Evolutionary conservation across 2,329 filamentous ascomycete species (phyloP).

Genomic region (Paecilomyces dactylethromorphus): DNA sequence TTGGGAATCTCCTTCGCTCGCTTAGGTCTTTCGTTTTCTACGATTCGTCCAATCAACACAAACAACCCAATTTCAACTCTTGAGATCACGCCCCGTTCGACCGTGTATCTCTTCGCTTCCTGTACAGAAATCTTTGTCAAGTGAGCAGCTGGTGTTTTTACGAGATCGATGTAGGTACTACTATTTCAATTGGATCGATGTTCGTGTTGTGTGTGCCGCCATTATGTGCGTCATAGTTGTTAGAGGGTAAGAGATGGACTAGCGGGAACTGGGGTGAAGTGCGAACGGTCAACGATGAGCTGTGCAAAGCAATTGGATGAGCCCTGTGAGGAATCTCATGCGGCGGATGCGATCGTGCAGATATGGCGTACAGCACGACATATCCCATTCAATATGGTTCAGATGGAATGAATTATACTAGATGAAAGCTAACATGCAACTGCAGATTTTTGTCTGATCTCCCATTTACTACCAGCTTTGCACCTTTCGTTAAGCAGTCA

Average conservation of each 20-base stretch:
- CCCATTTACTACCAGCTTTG: background rate
- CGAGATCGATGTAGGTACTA: conserved; percentile 22
- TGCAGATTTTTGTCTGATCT: background rate
- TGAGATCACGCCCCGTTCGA: conserved; percentile 1
- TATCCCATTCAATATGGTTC: too few species aligned
- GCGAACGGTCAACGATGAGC: background rate
- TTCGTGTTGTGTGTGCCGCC: background rate
- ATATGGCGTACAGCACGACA: too few species aligned
- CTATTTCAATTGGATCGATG: background rate
- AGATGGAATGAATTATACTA: too few species aligned
- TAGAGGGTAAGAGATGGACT: background rate
- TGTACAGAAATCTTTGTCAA: conserved; percentile 19
- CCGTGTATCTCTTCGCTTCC: conserved; percentile 7
- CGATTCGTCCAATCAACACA: background rate
- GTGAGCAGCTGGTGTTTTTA: conserved; percentile 20
- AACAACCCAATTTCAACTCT: conserved; percentile 1
- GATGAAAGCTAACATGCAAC: background rate
- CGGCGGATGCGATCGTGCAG: too few species aligned
- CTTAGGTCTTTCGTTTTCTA: conserved; percentile 3
- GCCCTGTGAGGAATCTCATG: too few species aligned
- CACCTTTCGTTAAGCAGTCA: background rate
- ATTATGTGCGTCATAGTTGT: background rate
- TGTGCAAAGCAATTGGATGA: background rate
- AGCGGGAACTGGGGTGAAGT: background rate
- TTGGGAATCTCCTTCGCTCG: conserved; percentile 27